Percentiles rank a stretch among this genome's conserved stretches.
Conservation (phyloP, 2,329 filamentous ascomycete genomes). For the Grosmannia penicillata region DNA sequence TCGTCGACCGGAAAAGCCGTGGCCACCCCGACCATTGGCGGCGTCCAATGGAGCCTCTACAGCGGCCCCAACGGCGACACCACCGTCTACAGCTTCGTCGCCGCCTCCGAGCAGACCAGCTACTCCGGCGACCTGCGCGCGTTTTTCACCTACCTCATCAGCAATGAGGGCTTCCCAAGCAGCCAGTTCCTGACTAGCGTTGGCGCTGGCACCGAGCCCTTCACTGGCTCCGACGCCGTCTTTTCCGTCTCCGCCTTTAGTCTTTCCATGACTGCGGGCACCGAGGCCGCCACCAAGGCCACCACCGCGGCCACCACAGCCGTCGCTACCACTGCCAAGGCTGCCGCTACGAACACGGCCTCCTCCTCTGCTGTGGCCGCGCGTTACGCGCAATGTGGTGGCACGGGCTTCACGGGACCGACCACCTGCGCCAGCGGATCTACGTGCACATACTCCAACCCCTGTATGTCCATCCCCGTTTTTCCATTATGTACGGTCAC, state of each 20-base stretch:
- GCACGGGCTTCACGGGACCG: constrained; percentile 13
- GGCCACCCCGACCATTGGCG: constrained; percentile 37
- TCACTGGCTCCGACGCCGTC: constrained; percentile 27
- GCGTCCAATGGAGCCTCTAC: constrained; percentile 41
- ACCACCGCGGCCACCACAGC: background rate
- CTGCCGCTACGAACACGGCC: constrained; percentile 1
- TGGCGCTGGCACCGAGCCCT: constrained; percentile 41
- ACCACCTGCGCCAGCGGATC: constrained; percentile 13
- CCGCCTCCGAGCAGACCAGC: constrained; percentile 24
- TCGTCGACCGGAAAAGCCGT: constrained; percentile 33
- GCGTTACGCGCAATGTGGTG: constrained; percentile 15
- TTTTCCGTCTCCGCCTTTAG: constrained; percentile 11
- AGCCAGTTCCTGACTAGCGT: constrained; percentile 38
- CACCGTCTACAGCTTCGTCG: constrained; percentile 42
- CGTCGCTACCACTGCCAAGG: background rate
- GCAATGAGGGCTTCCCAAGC: constrained; percentile 28
- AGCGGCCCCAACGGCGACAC: constrained; percentile 43
- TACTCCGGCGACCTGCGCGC: constrained; percentile 42
- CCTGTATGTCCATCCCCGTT: background rate
- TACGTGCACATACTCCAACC: constrained; percentile 10
- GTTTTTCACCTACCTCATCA: constrained; percentile 41
- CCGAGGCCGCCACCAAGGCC: background rate
- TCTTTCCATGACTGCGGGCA: constrained; percentile 1
- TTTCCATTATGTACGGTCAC: no score
- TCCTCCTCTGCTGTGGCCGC: constrained; percentile 7